A percentile compares a stretch with the other conserved stretches of the same genome.
phyloP scores from a whole-genome alignment of 805 yeast genomes.

The Candida nemodendra region DNA sequence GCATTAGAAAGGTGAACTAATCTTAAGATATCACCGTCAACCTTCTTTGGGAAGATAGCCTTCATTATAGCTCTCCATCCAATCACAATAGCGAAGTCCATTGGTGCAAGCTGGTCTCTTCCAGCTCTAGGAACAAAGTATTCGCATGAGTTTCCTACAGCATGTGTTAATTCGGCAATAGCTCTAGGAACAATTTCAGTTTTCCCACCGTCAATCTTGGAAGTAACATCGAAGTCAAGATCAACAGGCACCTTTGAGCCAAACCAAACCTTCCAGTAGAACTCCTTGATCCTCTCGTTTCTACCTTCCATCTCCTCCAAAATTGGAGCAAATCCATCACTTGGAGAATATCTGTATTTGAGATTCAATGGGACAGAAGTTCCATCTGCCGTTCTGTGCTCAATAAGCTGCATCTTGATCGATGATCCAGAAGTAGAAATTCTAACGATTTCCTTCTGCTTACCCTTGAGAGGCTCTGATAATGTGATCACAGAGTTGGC shows the following conservation, averaged over 20 bases:
- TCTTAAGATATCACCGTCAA: slow-evolving; percentile 93
- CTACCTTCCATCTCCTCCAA: slow-evolving; percentile 86
- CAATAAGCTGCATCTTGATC: slow-evolving; percentile 75
- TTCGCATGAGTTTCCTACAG: slow-evolving; percentile 95
- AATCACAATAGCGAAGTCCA: slow-evolving; percentile 98
- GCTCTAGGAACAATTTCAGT: slow-evolving; percentile 69
- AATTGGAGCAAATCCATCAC: slow-evolving; percentile 94
- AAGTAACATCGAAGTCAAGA: slow-evolving; percentile 68
- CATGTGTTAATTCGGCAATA: slow-evolving; percentile 91
- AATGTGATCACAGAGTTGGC: slow-evolving; percentile 61
- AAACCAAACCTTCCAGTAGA: slow-evolving; percentile 98
- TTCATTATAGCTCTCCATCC: slow-evolving; percentile 98
- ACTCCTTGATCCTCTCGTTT: slow-evolving; percentile 88
- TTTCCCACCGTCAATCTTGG: slow-evolving; percentile 67
- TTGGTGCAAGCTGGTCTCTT: slow-evolving; percentile 86
- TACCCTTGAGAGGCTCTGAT: slow-evolving; percentile 72
- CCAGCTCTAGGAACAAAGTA: slow-evolving; percentile 90
- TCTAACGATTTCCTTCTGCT: slow-evolving; percentile 61
- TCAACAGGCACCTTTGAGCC: slow-evolving; percentile 60
- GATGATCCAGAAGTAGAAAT: slow-evolving; percentile 51
- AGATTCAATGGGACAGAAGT: slow-evolving; percentile 73
- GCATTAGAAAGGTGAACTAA: slow-evolving; percentile 95
- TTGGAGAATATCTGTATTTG: slow-evolving; percentile 74
- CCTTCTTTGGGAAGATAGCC: slow-evolving; percentile 94
- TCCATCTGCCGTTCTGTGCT: slow-evolving; percentile 81